Percentiles rank a stretch among this genome's conserved stretches.
phyloP scores from a whole-genome alignment of 1,284 basidiomycete genomes.

The Heterobasidion annosum region DNA sequence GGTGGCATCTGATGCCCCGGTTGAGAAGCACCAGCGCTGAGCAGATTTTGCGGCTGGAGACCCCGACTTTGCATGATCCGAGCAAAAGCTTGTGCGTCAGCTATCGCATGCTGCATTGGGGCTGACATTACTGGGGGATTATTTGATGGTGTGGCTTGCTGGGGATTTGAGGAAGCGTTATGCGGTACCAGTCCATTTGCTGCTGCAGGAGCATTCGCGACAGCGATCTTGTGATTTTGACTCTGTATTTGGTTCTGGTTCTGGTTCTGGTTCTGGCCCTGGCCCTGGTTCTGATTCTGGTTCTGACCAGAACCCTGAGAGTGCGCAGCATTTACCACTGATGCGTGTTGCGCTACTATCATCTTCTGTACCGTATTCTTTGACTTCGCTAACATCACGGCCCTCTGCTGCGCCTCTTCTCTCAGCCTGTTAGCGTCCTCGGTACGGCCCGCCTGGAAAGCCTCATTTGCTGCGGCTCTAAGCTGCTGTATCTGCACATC shows the following conservation, averaged over 20 bases:
- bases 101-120: not conserved
- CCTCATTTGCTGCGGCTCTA: too few relatives aligned
- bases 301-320: not conserved
- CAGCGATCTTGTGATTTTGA: not conserved
- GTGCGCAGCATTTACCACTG: not conserved
- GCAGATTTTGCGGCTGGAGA: not conserved
- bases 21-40: not conserved
- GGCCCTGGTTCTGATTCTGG: not conserved
- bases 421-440: too few relatives aligned
- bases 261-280: not conserved
- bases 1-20: not conserved
- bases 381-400: too few relatives aligned
- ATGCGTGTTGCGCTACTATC: not conserved
- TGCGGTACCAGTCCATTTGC: not conserved
- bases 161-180: not conserved
- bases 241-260: not conserved
- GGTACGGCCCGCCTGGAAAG: too few relatives aligned
- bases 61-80: not conserved
- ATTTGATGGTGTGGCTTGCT: not conserved
- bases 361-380: too few relatives aligned
- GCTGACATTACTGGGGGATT: not conserved
- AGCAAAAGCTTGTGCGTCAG: not conserved
- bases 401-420: too few relatives aligned
- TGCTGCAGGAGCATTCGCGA: not conserved
- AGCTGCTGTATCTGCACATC: too few relatives aligned